phyloP scores from a whole-genome alignment of 257 asterid genomes.

The Paraleonurus japonicus region DNA sequence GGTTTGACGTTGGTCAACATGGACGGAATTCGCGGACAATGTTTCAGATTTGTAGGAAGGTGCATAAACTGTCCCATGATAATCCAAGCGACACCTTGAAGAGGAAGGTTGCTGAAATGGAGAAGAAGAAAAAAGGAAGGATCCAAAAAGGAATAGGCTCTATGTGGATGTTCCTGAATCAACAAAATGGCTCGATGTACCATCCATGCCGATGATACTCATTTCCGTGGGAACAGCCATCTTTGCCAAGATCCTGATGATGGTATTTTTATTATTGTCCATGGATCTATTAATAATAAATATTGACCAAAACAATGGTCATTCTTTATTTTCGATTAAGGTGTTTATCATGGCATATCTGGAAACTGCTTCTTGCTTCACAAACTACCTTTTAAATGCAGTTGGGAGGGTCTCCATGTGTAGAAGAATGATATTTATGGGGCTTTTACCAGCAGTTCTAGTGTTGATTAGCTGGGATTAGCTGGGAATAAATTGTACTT shows the following conservation, averaged over 20 bases:
- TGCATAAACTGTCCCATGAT: slow-evolving; percentile 48
- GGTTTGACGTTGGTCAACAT: slow-evolving; percentile 24
- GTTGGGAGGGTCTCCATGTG: neutral
- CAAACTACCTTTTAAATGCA: too few relatives aligned
- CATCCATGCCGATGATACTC: slow-evolving; percentile 81
- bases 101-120: slow-evolving; percentile 49
- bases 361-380: too few relatives aligned
- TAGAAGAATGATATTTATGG: neutral
- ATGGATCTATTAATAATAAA: neutral
- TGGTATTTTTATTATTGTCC: slow-evolving; percentile 44
- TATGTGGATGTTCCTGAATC: slow-evolving; percentile 81
- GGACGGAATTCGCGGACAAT: slow-evolving; percentile 41
- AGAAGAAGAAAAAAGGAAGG: slow-evolving; percentile 50
- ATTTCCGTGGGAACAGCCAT: slow-evolving; percentile 74
- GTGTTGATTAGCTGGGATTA: neutral
- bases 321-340: too few relatives aligned
- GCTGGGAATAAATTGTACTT: neutral
- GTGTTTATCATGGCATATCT: neutral
- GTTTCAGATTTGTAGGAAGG: slow-evolving; percentile 38
- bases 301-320: neutral
- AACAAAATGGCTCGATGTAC: slow-evolving; percentile 63
- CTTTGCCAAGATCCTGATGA: slow-evolving; percentile 76
- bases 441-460: neutral
- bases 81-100: slow-evolving; percentile 71
- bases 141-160: slow-evolving; percentile 46